Conservation (phyloP, 257 asterid species). For the Buddleja alternifolia region DNA sequence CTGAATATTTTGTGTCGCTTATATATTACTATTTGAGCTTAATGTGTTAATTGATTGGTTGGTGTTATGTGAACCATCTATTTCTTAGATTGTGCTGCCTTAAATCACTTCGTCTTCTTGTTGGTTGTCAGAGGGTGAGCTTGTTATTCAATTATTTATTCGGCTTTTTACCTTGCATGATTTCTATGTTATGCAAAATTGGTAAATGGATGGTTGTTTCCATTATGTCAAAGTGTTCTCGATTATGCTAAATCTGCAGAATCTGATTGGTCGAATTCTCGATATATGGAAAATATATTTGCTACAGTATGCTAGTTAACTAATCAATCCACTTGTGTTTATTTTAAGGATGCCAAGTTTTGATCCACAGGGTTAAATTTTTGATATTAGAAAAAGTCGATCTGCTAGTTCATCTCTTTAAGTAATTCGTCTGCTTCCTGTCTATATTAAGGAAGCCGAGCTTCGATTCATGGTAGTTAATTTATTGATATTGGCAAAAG, state of each 20-base stretch:
- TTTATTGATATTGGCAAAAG: slow-evolving; percentile 14
- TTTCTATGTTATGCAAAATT: neutral
- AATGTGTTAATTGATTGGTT: slow-evolving; percentile 20
- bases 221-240: slow-evolving; percentile 15
- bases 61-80: slow-evolving; percentile 11
- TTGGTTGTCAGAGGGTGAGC: slow-evolving; percentile 13
- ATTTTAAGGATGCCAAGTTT: slow-evolving; percentile 20
- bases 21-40: slow-evolving; percentile 19
- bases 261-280: neutral
- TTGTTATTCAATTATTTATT: neutral
- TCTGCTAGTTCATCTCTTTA: slow-evolving; percentile 19
- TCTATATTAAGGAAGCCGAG: slow-evolving; percentile 5
- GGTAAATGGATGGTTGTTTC: slow-evolving; percentile 9
- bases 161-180: neutral
- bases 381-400: slow-evolving; percentile 17
- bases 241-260: slow-evolving; percentile 10
- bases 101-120: neutral
- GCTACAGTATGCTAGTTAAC: neutral
- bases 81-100: slow-evolving; percentile 4
- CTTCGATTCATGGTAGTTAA: neutral
- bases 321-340: neutral
- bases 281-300: slow-evolving; percentile 16
- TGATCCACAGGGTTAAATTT: slow-evolving; percentile 6
- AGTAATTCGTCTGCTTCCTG: slow-evolving; percentile 30
- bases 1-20: slow-evolving; percentile 1